Percentiles rank a stretch among this genome's conserved stretches.
phyloP scores from a whole-genome alignment of 805 yeast genomes.

The Kodamaea kakaduensis region DNA sequence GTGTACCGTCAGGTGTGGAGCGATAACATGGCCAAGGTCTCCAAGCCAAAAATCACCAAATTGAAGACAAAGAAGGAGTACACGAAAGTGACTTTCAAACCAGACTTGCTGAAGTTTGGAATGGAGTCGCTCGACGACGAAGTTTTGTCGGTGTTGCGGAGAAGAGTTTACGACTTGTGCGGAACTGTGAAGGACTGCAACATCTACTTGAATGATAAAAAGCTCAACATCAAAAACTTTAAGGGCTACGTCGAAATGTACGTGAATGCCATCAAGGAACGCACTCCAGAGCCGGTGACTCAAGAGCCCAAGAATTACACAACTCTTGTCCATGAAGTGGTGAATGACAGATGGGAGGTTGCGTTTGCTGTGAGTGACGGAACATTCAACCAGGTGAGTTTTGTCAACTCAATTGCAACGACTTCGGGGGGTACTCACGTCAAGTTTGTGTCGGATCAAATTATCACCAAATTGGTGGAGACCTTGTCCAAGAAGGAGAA shows the following conservation, averaged over 20 bases:
- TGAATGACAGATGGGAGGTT: conserved; percentile 91
- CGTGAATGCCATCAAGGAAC: conserved; percentile 65
- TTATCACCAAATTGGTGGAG: conserved; percentile 72
- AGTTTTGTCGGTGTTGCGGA: conserved; percentile 73
- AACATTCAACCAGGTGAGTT: conserved; percentile 87
- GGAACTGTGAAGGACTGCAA: conserved; percentile 85
- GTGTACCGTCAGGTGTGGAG: conserved; percentile 82
- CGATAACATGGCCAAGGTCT: conserved; percentile 74
- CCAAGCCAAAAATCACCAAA: conserved; percentile 67
- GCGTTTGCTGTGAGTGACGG: conserved; percentile 94
- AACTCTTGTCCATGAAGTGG: conserved; percentile 67
- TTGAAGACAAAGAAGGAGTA: conserved; percentile 64
- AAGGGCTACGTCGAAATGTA: conserved; percentile 87
- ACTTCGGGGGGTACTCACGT: conserved; percentile 97
- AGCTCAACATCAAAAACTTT: conserved; percentile 67
- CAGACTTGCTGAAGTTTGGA: conserved; percentile 78
- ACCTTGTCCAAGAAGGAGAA: conserved; percentile 60
- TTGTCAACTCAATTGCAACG: conserved; percentile 96
- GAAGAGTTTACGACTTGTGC: conserved; percentile 94
- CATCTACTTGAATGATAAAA: conserved; percentile 73
- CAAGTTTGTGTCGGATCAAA: conserved; percentile 77
- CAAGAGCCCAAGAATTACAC: conserved; percentile 35
- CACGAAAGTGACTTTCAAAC: conserved; percentile 83
- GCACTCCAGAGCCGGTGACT: conserved; percentile 33
- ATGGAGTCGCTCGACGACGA: conserved; percentile 86